Evolutionary conservation across 345 rosid species (phyloP).

Genomic region (Arabidopsis arenosa): DNA sequence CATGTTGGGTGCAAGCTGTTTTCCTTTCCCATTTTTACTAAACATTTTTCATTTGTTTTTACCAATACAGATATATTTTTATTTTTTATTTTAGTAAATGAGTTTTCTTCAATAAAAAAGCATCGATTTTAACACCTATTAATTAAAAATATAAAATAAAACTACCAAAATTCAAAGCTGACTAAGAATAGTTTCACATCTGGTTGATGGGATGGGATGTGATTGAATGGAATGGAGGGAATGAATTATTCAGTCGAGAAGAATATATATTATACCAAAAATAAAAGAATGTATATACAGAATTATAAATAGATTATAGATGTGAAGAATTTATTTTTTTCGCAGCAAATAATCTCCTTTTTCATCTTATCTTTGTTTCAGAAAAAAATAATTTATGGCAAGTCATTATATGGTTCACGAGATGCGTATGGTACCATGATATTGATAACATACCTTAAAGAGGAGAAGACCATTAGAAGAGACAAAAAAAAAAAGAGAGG

Average conservation of each 20-base stretch:
- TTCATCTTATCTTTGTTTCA: slow-evolving; percentile 18
- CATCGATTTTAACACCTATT: slow-evolving; percentile 16
- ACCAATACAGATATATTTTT: not conserved
- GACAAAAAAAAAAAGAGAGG: slow-evolving; percentile 40
- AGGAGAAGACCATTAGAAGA: slow-evolving; percentile 43
- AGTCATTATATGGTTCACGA: slow-evolving; percentile 51
- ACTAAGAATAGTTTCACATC: slow-evolving; percentile 28
- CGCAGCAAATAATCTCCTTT: slow-evolving; percentile 16
- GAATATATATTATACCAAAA: slow-evolving; percentile 12
- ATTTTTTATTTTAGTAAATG: not conserved
- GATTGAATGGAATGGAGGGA: slow-evolving; percentile 10
- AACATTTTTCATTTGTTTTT: not conserved
- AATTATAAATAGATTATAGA: slow-evolving; percentile 22
- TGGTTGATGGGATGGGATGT: slow-evolving; percentile 19
- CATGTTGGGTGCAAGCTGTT: slow-evolving; percentile 76
- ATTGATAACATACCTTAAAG: slow-evolving; percentile 39
- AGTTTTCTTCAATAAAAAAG: slow-evolving; percentile 21
- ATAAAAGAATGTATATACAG: slow-evolving; percentile 10
- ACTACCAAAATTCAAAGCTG: slow-evolving; percentile 27
- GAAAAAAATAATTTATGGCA: slow-evolving; percentile 19
- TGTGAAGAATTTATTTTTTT: not conserved
- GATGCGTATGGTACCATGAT: slow-evolving; percentile 48
- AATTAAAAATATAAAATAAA: not conserved
- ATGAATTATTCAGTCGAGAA: slow-evolving; percentile 22
- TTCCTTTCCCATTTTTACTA: slow-evolving; percentile 20